Conservation (phyloP, 2,329 filamentous ascomycete species). For the Talaromyces verruculosus region DNA sequence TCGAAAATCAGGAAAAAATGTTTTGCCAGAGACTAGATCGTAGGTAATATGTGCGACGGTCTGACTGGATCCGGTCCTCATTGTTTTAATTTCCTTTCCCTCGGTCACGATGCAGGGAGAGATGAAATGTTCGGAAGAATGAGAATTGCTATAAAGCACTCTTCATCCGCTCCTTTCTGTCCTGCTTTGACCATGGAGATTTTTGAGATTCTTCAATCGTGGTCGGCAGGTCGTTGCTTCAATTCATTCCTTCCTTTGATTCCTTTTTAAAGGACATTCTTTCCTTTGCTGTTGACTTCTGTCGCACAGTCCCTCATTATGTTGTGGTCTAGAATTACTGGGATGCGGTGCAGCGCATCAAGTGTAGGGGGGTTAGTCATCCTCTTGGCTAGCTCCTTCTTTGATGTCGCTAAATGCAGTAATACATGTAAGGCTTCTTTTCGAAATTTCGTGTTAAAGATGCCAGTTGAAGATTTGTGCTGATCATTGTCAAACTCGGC, state of each 20-base stretch:
- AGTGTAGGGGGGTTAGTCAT: not conserved
- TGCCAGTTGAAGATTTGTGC: not conserved
- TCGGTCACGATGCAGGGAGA: conserved; percentile 8
- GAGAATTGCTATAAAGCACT: conserved; percentile 11
- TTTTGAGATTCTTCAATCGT: not conserved
- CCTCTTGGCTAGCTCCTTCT: conserved; percentile 9
- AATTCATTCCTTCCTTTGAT: conserved; percentile 2
- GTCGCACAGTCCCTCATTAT: conserved; percentile 9
- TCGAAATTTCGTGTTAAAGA: not conserved
- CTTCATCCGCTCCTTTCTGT: not conserved
- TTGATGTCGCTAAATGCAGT: conserved; percentile 8
- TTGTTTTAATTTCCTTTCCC: conserved; percentile 2
- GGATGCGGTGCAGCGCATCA: not conserved
- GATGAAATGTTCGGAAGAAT: conserved; percentile 10
- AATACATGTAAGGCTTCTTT: conserved; percentile 5
- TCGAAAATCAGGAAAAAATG: not conserved
- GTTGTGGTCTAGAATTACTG: not conserved
- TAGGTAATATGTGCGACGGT: conserved; percentile 1
- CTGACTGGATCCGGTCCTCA: not conserved
- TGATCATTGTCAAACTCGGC: not conserved
- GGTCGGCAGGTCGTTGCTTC: not conserved
- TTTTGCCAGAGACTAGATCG: not conserved
- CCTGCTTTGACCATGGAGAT: conserved; percentile 4
- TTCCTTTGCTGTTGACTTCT: not conserved
- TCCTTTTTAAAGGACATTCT: conserved; percentile 5